Evolutionary conservation across 768 basidiomycete species (phyloP).

Genomic region (Tremella yokohamensis): DNA sequence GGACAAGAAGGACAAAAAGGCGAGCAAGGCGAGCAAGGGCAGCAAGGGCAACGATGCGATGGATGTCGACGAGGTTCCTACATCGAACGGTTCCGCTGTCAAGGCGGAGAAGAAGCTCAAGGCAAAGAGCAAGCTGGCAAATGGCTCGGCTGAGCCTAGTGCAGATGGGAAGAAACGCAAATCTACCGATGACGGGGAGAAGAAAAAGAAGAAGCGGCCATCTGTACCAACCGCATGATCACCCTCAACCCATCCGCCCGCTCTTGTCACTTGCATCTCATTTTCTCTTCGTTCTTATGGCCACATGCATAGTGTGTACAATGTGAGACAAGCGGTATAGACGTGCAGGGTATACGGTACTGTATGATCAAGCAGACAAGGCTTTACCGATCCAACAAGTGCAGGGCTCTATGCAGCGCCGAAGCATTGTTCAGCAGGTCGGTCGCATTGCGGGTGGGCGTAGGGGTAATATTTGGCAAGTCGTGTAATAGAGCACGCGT

Average conservation of each 20-base stretch:
- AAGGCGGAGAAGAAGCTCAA: neutral
- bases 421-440: slow-evolving; percentile 16
- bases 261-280: neutral
- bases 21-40: slow-evolving; percentile 13
- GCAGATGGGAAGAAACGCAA: neutral
- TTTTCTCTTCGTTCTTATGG: neutral
- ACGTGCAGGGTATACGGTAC: slow-evolving; percentile 5
- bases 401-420: slow-evolving; percentile 17
- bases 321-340: neutral
- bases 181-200: neutral
- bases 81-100: neutral
- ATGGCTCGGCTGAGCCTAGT: slow-evolving; percentile 3
- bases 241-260: neutral
- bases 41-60: slow-evolving; percentile 8
- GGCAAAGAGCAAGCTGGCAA: slow-evolving; percentile 2
- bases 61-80: slow-evolving; percentile 9
- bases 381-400: neutral
- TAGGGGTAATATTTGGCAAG: neutral
- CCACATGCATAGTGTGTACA: slow-evolving; percentile 5
- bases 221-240: neutral
- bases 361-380: neutral
- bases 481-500: neutral
- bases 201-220: neutral
- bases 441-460: neutral
- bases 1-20: slow-evolving; percentile 26